Base-by-base conservation (phyloP, 257 asterid genomes). In the Jacaranda copaia region DNA sequence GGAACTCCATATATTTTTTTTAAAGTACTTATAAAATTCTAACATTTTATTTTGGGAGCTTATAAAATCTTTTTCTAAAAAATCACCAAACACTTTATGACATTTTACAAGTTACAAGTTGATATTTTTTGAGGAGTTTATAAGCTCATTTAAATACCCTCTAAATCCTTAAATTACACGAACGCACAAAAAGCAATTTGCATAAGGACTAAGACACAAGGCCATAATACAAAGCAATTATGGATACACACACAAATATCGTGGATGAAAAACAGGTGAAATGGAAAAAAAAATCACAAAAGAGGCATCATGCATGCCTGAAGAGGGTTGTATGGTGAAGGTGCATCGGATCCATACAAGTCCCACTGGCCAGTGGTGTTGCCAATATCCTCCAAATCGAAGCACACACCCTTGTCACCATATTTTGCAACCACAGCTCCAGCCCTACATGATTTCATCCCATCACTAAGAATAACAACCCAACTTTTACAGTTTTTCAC, bases 341-440 rank as follows among this genome's bases (percentile, higher is more conserved):
- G 92, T 49, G 94, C 93, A 85, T 93, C 97, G 25, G 97, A 89
- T 15, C 97, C 97, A 79, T 93, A 93, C 86, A 93, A 77, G 80
- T 93, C 96, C 98, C 98, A 93, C 72, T 91, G 94, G 32, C 94
- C 97, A 35, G 98, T 93, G 59, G 97, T 91, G 87, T 89, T 89
- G 74, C 90, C 93, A 71, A 91, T 80, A 76, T 93, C 96, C 79
- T 93, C 97, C 91, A 93, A 81, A 85, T 93, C 98, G 83, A 93
- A 93, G 89, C 91, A 91, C 35, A 89, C 92, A 81, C 92, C 88
- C 79, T 89, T 93, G 81, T 93, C 98, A 67, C 97, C 98, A 49
- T 91, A 91, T 84, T 93, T 93, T 3, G 98, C 96, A 1, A 93
- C 96, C 82, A 93, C 92, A 6, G 91, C 86, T 64, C 93, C 89